Evolutionary conservation across 305 asterid species (phyloP), one percentile per base, ranked within the genome.

Genomic region (Fraxinus sp.): DNA sequence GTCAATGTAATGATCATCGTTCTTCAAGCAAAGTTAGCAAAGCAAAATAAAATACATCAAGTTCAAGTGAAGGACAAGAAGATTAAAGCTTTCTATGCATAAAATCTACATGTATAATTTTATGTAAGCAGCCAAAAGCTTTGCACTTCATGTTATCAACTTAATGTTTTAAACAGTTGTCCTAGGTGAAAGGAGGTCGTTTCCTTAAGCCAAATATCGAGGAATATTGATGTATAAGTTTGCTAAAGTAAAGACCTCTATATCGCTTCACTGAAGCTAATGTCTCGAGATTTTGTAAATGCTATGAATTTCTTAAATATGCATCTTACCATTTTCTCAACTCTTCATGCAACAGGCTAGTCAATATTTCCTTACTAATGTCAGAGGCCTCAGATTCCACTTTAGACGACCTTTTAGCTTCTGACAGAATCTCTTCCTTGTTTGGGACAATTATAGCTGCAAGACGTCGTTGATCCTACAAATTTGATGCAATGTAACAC

Each of bases 361-460:
- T 70, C 87, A 91, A 84, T 87, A 83, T 83, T 85, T 90, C 93
- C 87, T 88, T 90, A 85, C 92, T 90, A 83, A 92, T 81, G 84
- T 92, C 97, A 22, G 87, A 79, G 41, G 92, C 90, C 86, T 88
- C 89, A 77, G 92, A 52, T 82, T 91, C 93, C 82, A 90, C 79
- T 43, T 86, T 39, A 82, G 93, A 87, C 82, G 85, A 82, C 86
- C 84, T 91, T 87, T 92, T 94, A 80, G 98, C 97, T 73, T 88
- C 92, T 72, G 80, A 74, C 24, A 92, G 81, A 74, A 91, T 81
- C 87, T 95, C 98, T 83, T 95, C 97, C 86, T 93, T 93, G 87
- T 92, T 90, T 7, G 98, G 98, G 79, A 91, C 97, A 79, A 96
- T 89, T 57, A 96, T 78, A 85, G 99, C 98, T 80, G 96, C 98